These are phyloP conservation scores for Chaetomiaceae sp. DNA, from an alignment of 2,329 filamentous ascomycete genomes.

Conservation along the genomic window DNA sequence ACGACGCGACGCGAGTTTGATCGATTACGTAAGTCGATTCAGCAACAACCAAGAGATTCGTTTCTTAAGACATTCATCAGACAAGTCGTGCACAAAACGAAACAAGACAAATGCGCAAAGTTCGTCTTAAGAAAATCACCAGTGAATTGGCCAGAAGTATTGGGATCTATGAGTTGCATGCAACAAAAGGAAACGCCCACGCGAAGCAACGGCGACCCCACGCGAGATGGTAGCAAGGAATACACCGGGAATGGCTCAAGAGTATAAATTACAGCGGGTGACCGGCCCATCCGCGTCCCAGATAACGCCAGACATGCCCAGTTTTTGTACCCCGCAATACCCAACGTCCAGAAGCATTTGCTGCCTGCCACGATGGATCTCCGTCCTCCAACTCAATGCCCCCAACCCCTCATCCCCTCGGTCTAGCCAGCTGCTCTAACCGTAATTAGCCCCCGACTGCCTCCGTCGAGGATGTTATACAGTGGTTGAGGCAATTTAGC, in stretches of 20 bases:
- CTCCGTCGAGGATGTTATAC: conserved; percentile 35
- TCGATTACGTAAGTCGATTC: conserved; percentile 9
- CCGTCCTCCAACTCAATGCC: conserved; percentile 44
- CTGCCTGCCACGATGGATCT: conserved; percentile 33
- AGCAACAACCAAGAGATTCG: background rate
- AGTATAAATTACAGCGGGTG: conserved; percentile 61
- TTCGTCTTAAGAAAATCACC: no score
- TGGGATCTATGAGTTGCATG: conserved; percentile 38
- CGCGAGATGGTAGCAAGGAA: conserved; percentile 34
- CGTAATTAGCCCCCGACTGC: conserved; percentile 37
- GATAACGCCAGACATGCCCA: conserved; percentile 29
- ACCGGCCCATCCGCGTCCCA: conserved; percentile 28
- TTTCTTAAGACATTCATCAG: no score
- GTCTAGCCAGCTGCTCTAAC: conserved; percentile 19
- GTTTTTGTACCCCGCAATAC: conserved; percentile 24
- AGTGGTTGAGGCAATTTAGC: conserved; percentile 45
- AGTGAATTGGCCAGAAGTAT: conserved; percentile 20
- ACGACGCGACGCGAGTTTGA: conserved; percentile 13
- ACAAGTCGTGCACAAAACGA: no score
- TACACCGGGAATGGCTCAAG: conserved; percentile 50
- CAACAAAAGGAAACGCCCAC: conserved; percentile 33
- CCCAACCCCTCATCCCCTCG: conserved; percentile 32
- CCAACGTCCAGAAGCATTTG: conserved; percentile 21
- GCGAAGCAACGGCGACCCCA: conserved; percentile 31
- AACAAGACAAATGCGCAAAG: no score